Percentiles rank a stretch among this genome's conserved stretches.
Conservation (phyloP, 2,329 filamentous ascomycete species). For the Zymoseptoria brevis region DNA sequence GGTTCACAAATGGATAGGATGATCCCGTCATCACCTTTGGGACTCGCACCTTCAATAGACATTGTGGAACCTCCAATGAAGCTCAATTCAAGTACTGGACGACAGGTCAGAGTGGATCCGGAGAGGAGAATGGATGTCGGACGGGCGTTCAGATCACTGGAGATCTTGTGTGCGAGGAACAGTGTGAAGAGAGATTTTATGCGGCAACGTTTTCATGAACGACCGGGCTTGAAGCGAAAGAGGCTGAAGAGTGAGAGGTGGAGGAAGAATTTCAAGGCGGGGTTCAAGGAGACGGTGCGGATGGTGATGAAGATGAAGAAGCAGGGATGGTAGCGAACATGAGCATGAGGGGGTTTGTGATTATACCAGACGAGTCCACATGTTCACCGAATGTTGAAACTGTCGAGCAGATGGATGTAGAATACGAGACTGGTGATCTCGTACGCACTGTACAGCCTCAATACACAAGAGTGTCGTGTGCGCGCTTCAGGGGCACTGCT, state of each 20-base stretch:
- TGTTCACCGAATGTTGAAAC: too few relatives aligned
- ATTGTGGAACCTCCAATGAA: constrained; percentile 18
- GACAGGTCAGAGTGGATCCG: constrained; percentile 32
- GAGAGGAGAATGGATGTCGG: constrained; percentile 39
- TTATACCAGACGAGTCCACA: background rate
- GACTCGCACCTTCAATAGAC: background rate
- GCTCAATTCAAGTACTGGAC: constrained; percentile 34
- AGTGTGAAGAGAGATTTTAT: constrained; percentile 48
- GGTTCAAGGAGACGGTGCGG: constrained; percentile 56
- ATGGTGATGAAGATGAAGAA: constrained; percentile 62
- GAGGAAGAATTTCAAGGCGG: constrained; percentile 58
- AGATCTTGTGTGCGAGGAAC: constrained; percentile 45
- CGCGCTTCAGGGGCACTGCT: background rate
- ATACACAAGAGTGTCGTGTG: background rate
- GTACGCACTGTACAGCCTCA: background rate
- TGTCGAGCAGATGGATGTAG: too few relatives aligned
- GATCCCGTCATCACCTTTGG: background rate
- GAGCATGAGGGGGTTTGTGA: background rate
- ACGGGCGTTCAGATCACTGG: constrained; percentile 40
- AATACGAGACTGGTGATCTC: background rate
- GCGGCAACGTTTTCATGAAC: constrained; percentile 64
- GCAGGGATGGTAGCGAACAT: constrained; percentile 61
- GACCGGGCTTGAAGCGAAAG: constrained; percentile 70
- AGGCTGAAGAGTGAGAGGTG: constrained; percentile 62
- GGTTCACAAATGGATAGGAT: background rate